Evolutionary conservation across 176 grass and related monocot species (phyloP).

Genomic region (Bonia amplexicaulis): DNA sequence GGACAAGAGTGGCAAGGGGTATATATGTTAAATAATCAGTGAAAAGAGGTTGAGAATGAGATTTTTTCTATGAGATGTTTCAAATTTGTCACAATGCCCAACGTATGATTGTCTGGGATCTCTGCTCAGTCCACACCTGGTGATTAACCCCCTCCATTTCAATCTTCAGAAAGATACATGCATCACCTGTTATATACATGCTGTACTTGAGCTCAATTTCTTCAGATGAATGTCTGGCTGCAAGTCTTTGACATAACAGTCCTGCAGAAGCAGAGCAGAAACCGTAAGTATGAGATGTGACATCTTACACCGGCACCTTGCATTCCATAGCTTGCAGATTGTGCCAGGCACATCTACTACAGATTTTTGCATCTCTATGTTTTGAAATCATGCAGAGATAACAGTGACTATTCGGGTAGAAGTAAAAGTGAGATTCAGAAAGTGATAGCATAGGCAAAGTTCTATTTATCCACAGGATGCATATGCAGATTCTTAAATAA

Average conservation of each 20-base stretch:
- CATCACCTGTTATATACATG: background rate
- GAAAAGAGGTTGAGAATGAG: background rate
- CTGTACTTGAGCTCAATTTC: background rate
- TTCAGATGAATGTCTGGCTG: background rate
- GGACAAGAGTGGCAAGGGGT: slow-evolving; percentile 6
- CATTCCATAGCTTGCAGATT: slow-evolving; percentile 38
- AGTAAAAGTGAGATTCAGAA: slow-evolving; percentile 21
- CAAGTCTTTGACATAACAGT: slow-evolving; percentile 6
- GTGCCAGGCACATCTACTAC: background rate
- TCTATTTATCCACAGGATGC: background rate
- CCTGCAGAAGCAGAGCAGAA: slow-evolving; percentile 3
- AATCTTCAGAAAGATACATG: background rate
- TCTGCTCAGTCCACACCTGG: background rate
- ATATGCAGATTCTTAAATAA: background rate
- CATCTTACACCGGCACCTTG: slow-evolving; percentile 5
- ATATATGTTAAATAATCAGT: slow-evolving; percentile 17
- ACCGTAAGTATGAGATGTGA: background rate
- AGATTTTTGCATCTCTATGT: slow-evolving; percentile 12
- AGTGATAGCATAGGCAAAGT: background rate
- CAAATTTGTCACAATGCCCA: background rate
- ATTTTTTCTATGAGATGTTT: background rate
- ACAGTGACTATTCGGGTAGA: background rate
- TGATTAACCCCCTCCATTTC: background rate
- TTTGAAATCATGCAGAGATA: background rate
- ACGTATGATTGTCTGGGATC: slow-evolving; percentile 9